Evolutionary conservation across 2,329 filamentous ascomycete species (phyloP).

Genomic region (Calonectria hongkongensis): DNA sequence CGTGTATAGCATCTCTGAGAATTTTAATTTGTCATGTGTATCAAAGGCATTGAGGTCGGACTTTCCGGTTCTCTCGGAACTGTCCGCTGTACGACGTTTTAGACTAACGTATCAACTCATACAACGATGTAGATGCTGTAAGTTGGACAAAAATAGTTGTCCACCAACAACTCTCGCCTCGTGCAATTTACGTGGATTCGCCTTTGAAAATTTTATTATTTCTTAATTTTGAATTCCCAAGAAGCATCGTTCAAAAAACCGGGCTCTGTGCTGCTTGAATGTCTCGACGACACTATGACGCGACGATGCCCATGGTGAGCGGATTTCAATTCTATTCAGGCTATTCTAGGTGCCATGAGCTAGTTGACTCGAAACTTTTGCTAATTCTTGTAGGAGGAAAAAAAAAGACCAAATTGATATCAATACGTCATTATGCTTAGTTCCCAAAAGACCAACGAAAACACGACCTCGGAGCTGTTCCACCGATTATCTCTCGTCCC

Average conservation of each 20-base stretch:
- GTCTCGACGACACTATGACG: too few species aligned
- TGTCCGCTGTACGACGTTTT: not conserved
- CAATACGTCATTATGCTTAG: constrained; percentile 13
- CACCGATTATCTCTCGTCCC: not conserved
- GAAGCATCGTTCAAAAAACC: too few species aligned
- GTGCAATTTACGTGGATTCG: too few species aligned
- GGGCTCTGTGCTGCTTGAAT: too few species aligned
- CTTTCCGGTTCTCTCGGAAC: not conserved
- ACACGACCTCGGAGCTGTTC: not conserved
- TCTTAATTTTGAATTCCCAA: too few species aligned
- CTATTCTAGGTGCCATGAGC: not conserved
- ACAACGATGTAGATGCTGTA: too few species aligned
- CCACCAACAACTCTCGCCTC: too few species aligned
- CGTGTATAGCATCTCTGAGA: not conserved
- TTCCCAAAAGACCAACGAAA: not conserved
- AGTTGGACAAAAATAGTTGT: too few species aligned
- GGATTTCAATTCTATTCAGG: too few species aligned
- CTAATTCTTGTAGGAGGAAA: not conserved
- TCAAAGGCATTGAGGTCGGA: not conserved
- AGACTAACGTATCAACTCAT: not conserved
- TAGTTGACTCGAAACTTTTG: not conserved
- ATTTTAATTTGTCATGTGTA: not conserved
- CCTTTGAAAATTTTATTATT: too few species aligned
- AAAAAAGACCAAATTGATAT: constrained; percentile 24
- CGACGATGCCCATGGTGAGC: too few species aligned